Conservation (phyloP, 495 filamentous ascomycete genomes). For the Massariosphaeria phaeospora region DNA sequence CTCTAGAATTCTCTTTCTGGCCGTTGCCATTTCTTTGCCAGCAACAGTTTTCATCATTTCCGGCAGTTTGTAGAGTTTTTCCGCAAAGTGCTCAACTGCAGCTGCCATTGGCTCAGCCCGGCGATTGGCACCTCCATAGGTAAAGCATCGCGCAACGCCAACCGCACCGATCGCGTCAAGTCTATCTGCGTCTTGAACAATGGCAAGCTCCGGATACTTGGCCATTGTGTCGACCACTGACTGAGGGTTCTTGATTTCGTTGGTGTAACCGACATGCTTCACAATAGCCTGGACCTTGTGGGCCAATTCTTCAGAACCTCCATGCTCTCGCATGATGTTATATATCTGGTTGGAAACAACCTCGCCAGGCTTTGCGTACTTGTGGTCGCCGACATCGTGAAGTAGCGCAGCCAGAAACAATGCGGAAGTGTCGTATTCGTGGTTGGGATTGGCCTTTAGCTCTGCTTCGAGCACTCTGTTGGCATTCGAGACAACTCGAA, state of each 20-base stretch:
- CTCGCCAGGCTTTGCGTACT: slow-evolving; percentile 57
- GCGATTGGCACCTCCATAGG: slow-evolving; percentile 62
- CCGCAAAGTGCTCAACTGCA: slow-evolving; percentile 68
- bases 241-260: slow-evolving; percentile 53
- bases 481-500: slow-evolving; percentile 71
- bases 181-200: slow-evolving; percentile 88
- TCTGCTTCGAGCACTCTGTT: slow-evolving; percentile 52
- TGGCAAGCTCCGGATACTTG: slow-evolving; percentile 64
- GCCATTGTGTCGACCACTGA: slow-evolving; percentile 50
- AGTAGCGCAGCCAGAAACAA: slow-evolving; percentile 71
- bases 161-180: slow-evolving; percentile 84
- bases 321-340: slow-evolving; percentile 54
- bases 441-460: slow-evolving; percentile 36
- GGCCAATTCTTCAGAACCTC: slow-evolving; percentile 53
- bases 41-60: slow-evolving; percentile 70
- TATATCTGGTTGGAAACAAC: slow-evolving; percentile 50
- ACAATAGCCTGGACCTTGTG: slow-evolving; percentile 62
- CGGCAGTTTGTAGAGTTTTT: slow-evolving; percentile 70
- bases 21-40: slow-evolving; percentile 58
- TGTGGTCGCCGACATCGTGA: slow-evolving; percentile 84
- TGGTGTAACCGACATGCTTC: slow-evolving; percentile 70
- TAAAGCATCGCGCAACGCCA: slow-evolving; percentile 73
- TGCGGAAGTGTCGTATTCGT: slow-evolving; percentile 48
- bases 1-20: slow-evolving; percentile 34
- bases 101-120: slow-evolving; percentile 51